Conservation (phyloP, 257 asterid species). For the Nicotiana tabacum region DNA sequence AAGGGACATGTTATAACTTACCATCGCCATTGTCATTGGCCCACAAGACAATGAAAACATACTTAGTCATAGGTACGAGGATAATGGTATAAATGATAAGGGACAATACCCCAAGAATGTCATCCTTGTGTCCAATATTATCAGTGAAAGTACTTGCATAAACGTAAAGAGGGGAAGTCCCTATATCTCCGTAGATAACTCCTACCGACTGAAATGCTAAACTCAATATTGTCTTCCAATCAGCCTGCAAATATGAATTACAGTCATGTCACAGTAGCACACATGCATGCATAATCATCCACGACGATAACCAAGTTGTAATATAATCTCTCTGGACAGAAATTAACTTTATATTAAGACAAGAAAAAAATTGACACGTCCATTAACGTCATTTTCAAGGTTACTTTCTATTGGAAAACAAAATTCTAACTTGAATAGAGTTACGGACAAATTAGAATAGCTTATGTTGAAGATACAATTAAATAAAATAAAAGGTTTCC, state of each 20-base stretch:
- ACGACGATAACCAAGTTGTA: no score
- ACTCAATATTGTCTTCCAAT: constrained; percentile 46
- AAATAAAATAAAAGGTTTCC: no score
- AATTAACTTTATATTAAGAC: no score
- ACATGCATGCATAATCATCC: no score
- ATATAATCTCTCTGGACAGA: no score
- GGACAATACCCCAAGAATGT: constrained; percentile 52
- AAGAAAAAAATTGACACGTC: no score
- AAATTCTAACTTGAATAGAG: no score
- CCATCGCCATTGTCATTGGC: constrained; percentile 83
- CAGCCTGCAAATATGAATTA: constrained; percentile 6
- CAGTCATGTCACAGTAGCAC: no score
- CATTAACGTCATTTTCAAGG: no score
- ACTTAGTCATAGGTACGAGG: constrained; percentile 61
- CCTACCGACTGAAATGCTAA: constrained; percentile 72
- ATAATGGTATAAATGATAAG: constrained; percentile 63
- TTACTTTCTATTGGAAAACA: no score
- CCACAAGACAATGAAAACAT: constrained; percentile 54
- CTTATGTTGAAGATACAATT: no score
- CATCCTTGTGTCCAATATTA: constrained; percentile 33
- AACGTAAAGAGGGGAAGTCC: constrained; percentile 75
- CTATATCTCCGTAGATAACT: constrained; percentile 67
- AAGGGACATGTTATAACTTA: not conserved
- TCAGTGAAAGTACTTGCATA: constrained; percentile 40
- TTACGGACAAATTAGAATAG: no score